Base-by-base conservation (phyloP, 139 green algal species). In the Microglena sp. region DNA sequence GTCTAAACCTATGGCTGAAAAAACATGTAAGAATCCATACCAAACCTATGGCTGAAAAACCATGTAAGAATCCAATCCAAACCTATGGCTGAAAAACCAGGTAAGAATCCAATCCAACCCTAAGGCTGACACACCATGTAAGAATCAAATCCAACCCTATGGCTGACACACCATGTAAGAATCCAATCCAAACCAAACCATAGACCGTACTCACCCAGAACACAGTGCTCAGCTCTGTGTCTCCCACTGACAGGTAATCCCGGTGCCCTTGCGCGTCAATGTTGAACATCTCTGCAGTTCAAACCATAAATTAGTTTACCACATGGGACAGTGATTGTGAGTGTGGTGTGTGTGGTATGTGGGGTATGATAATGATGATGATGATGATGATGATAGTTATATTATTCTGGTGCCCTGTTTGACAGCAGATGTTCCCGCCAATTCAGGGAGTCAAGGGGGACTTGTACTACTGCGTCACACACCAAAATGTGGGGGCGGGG, bases 161-260 rank as follows among this genome's bases (percentile, higher is more conserved):
- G 6, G 22, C 50, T 21, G 11, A 31, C 22, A 59, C 21, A 59
- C 50, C 50, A 59, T n/a, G 8, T 6, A 11, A 61, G 28, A 61
- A 15, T 4, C 26, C 34, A 24, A 34, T 34, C 34, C 55, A 61
- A 27, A 33, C 55, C 26, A 27, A 11, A 11, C 40, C 40, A 50
- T 15, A 50, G 11, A 11, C 40, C 40, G 3, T 45, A 40, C 83
- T 77, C 62, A 95, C 80, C 79, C 90, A 86, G 76, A 93, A 97
- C 27, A 98, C 66, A 3, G 64, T 71, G 30, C 90, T 87, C 36
- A 98, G 76, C 64, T 84, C 72, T 21, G 82, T 89, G 46, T 97
- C 87, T 4, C 93, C 93, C 4, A 95, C 75, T 1, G 89, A 87
- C 44, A 98, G 78, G 71, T 92, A 98, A 72, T 96, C 87, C 45